phyloP scores from a whole-genome alignment of 2,329 filamentous ascomycete genomes.

The Alternaria novae-zelandiae region DNA sequence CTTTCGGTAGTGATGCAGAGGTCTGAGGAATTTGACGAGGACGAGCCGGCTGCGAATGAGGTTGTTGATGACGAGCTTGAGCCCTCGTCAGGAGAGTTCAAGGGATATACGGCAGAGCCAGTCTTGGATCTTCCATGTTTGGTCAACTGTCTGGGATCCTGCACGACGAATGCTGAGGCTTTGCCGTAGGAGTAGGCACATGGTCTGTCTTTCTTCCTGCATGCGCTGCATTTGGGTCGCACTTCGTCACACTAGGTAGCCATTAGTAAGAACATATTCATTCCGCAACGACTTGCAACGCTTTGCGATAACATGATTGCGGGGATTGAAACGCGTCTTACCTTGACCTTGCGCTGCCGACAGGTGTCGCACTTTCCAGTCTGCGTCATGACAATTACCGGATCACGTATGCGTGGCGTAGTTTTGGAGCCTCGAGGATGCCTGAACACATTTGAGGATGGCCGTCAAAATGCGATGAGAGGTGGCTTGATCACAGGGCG shows the following conservation, averaged over 20 bases:
- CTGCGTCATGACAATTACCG: slow-evolving; percentile 28
- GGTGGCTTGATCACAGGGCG: neutral
- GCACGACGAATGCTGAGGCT: slow-evolving; percentile 31
- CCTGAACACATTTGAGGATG: neutral
- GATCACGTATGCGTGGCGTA: no score
- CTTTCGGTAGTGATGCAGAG: slow-evolving; percentile 27
- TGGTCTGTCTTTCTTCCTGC: slow-evolving; percentile 35
- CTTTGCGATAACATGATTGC: neutral
- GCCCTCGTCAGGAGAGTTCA: slow-evolving; percentile 4
- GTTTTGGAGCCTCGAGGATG: neutral
- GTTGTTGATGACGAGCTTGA: slow-evolving; percentile 5
- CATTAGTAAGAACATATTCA: neutral
- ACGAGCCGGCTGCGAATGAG: neutral
- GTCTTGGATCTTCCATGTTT: slow-evolving; percentile 35
- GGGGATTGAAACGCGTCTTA: neutral
- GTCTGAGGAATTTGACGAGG: slow-evolving; percentile 10
- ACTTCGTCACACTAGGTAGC: slow-evolving; percentile 35
- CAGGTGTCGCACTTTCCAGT: slow-evolving; percentile 42
- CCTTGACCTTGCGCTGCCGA: slow-evolving; percentile 42
- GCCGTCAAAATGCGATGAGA: neutral
- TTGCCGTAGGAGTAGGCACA: slow-evolving; percentile 39
- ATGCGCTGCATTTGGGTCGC: slow-evolving; percentile 36
- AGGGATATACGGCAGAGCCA: slow-evolving; percentile 18
- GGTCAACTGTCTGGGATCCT: slow-evolving; percentile 38
- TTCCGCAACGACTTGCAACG: neutral